phyloP scores from a whole-genome alignment of 805 yeast genomes.

The Hyphopichia homilentoma region DNA sequence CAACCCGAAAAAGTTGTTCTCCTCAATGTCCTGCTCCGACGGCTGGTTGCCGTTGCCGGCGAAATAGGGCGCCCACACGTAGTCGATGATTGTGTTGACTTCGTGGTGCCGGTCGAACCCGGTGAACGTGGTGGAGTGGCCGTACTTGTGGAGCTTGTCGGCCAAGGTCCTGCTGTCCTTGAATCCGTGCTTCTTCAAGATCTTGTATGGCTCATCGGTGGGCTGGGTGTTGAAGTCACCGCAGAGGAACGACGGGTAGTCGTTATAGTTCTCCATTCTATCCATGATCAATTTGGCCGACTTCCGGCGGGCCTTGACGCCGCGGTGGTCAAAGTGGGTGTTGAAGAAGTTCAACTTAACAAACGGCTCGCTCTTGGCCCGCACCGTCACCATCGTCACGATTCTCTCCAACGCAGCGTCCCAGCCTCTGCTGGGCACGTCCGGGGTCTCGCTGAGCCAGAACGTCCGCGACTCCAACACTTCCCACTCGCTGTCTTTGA shows the following conservation, averaged over 20 bases:
- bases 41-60: slow-evolving; percentile 9
- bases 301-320: slow-evolving; percentile 31
- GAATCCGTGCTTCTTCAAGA: slow-evolving; percentile 33
- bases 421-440: slow-evolving; percentile 38
- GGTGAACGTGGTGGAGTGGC: slow-evolving; percentile 43
- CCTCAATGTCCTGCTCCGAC: slow-evolving; percentile 5
- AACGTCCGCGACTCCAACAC: slow-evolving; percentile 27
- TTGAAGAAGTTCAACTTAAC: slow-evolving; percentile 30
- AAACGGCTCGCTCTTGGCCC: slow-evolving; percentile 25
- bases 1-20: slow-evolving; percentile 7
- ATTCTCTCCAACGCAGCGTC: slow-evolving; percentile 41
- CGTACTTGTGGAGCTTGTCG: slow-evolving; percentile 30
- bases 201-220: slow-evolving; percentile 35
- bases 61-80: slow-evolving; percentile 39
- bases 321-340: slow-evolving; percentile 42
- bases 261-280: slow-evolving; percentile 27
- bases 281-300: slow-evolving; percentile 32
- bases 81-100: slow-evolving; percentile 36
- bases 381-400: slow-evolving; percentile 35
- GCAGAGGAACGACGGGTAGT: slow-evolving; percentile 34
- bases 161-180: slow-evolving; percentile 35
- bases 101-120: slow-evolving; percentile 40
- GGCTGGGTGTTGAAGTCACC: slow-evolving; percentile 45
- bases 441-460: slow-evolving; percentile 41
- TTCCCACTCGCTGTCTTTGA: slow-evolving; percentile 26